Evolutionary conservation across 2,329 filamentous ascomycete species (phyloP).

Genomic region (Lasiodiplodia sp.): DNA sequence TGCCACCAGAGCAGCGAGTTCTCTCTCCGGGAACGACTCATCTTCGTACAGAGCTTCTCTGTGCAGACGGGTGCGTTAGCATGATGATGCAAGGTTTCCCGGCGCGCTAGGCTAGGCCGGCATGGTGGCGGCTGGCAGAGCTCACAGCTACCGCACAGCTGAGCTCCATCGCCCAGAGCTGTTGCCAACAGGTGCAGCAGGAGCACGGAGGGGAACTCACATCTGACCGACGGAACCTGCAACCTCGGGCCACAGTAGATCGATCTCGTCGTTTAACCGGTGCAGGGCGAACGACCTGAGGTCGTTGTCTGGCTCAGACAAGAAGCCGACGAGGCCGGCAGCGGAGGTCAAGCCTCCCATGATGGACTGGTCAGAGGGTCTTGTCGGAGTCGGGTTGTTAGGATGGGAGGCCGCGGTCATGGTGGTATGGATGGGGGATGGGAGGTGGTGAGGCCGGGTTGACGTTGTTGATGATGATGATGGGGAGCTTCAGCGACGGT

Average conservation of each 20-base stretch:
- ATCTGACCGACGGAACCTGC: constrained; percentile 91
- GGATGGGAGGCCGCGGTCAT: constrained; percentile 29
- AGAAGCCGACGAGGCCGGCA: constrained; percentile 91
- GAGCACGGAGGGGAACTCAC: constrained; percentile 60
- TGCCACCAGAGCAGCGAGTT: constrained; percentile 91
- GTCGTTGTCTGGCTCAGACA: constrained; percentile 92
- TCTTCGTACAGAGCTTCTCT: constrained; percentile 99
- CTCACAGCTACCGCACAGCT: constrained; percentile 5
- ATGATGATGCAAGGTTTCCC: constrained; percentile 20
- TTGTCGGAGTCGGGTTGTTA: constrained; percentile 10
- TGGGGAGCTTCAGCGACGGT: constrained; percentile 27
- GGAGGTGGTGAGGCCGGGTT: constrained; percentile 23
- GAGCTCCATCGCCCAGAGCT: constrained; percentile 9
- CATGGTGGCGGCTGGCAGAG: constrained; percentile 31
- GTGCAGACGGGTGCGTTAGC: constrained; percentile 34
- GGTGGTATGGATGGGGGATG: constrained; percentile 19
- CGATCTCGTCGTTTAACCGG: constrained; percentile 94
- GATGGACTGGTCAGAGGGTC: constrained; percentile 23
- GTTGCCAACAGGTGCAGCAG: constrained; percentile 4
- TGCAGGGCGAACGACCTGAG: constrained; percentile 95
- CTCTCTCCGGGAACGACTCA: constrained; percentile 89
- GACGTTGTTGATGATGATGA: constrained; percentile 31
- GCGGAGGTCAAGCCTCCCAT: constrained; percentile 97
- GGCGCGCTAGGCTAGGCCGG: constrained; percentile 25
- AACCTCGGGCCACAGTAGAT: constrained; percentile 97